These are phyloP conservation scores for Sophora flavescens DNA, from an alignment of 306 rosid genomes.

Conservation along the genomic window DNA sequence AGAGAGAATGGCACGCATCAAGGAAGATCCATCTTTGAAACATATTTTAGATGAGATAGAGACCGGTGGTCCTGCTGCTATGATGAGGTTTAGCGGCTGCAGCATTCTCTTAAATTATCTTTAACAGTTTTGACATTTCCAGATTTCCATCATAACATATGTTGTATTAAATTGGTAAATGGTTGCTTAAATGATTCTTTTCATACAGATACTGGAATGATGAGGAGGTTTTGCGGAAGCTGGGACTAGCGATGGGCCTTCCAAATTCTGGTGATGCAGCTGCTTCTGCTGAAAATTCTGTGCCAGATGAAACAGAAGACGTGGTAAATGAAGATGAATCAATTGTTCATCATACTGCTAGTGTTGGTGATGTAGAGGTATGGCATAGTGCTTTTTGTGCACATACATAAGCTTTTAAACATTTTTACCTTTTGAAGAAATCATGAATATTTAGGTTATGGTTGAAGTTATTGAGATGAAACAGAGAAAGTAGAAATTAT, in stretches of 20 bases:
- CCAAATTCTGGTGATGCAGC: constrained; percentile 71
- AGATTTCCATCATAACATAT: constrained; percentile 13
- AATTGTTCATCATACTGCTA: constrained; percentile 91
- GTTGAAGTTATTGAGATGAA: constrained; percentile 27
- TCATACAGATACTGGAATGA: constrained; percentile 89
- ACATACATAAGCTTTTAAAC: constrained; percentile 9
- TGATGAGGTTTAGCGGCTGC: constrained; percentile 81
- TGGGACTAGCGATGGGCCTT: constrained; percentile 93
- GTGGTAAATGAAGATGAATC: constrained; percentile 92
- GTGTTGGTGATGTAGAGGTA: constrained; percentile 98
- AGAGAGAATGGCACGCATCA: constrained; percentile 95
- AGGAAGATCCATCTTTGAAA: constrained; percentile 97
- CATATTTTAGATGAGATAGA: constrained; percentile 97
- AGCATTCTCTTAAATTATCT: neutral
- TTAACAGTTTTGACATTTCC: constrained; percentile 26
- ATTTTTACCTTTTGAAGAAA: constrained; percentile 34
- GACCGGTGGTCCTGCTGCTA: constrained; percentile 94
- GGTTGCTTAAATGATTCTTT: constrained; percentile 34
- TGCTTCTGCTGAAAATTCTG: constrained; percentile 72
- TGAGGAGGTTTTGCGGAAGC: constrained; percentile 79
- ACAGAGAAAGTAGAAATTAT: constrained; percentile 2
- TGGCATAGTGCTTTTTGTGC: neutral
- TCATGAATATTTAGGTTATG: constrained; percentile 18
- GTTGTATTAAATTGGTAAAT: constrained; percentile 20
- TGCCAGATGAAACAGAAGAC: constrained; percentile 80